Evolutionary conservation across 805 yeast species (phyloP).

Genomic region (Spathaspora arborariae): DNA sequence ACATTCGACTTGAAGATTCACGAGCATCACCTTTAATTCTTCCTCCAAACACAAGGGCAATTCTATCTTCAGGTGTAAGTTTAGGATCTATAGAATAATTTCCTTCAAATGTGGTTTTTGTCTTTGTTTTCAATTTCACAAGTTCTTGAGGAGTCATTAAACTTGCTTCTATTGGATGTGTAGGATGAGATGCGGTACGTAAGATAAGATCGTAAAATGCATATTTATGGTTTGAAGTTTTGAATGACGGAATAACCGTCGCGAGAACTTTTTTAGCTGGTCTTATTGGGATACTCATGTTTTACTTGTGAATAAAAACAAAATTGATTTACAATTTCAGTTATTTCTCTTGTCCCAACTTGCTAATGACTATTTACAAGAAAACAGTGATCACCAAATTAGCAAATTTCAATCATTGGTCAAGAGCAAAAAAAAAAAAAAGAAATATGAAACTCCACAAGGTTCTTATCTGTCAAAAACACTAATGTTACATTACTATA

Average conservation of each 20-base stretch:
- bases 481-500: neutral
- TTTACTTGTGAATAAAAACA: neutral
- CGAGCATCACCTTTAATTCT: conserved; percentile 51
- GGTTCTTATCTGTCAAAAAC: neutral
- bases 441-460: neutral
- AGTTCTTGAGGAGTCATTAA: conserved; percentile 20
- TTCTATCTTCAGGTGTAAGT: conserved; percentile 43
- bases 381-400: neutral
- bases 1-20: conserved; percentile 32
- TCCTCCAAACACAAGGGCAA: conserved; percentile 52
- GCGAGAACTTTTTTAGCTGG: neutral
- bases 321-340: too few species aligned
- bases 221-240: conserved; percentile 11
- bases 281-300: neutral
- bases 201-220: conserved; percentile 36
- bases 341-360: too few species aligned
- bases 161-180: conserved; percentile 28
- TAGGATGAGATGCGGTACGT: conserved; percentile 30
- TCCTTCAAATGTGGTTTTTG: conserved; percentile 30
- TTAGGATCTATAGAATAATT: conserved; percentile 22
- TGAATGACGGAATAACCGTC: neutral
- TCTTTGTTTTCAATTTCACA: conserved; percentile 14
- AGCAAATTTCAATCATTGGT: neutral
- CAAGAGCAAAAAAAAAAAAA: neutral
- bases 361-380: neutral